A percentile compares a stretch with the other conserved stretches of the same genome.
phyloP scores from a whole-genome alignment of 148 eudicot species.

The Bassia scoparia region DNA sequence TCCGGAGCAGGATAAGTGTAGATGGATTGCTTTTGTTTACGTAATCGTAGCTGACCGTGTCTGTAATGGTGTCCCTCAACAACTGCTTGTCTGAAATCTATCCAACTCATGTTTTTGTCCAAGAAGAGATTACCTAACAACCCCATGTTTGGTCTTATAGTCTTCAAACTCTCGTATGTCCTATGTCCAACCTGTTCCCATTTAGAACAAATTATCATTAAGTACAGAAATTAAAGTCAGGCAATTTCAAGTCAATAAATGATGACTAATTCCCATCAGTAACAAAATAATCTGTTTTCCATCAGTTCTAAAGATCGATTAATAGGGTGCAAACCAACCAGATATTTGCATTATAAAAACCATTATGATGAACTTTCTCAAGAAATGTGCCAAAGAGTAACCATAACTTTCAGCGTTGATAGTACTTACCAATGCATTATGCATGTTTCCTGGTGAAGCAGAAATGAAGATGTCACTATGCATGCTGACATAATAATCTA shows the following conservation, averaged over 20 bases:
- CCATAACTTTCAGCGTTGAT: no score
- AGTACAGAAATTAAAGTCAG: neutral
- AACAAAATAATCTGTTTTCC: neutral
- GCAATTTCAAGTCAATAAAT: neutral
- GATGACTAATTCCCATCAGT: neutral
- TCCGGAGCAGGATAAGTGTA: constrained; percentile 97
- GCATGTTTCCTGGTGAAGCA: constrained; percentile 99
- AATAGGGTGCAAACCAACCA: no score
- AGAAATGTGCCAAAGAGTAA: neutral
- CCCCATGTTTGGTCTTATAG: constrained; percentile 87
- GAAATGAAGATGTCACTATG: constrained; percentile 93
- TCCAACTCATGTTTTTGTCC: constrained; percentile 87
- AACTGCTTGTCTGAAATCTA: constrained; percentile 68
- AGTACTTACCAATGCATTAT: constrained; percentile 85
- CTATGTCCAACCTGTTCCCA: constrained; percentile 82
- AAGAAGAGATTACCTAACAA: constrained; percentile 75
- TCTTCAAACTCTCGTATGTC: constrained; percentile 67
- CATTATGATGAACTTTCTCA: neutral
- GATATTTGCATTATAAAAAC: no score
- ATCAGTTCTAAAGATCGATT: no score
- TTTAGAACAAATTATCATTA: neutral
- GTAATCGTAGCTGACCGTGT: constrained; percentile 70
- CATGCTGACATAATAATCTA: constrained; percentile 94
- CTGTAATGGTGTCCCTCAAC: constrained; percentile 77
- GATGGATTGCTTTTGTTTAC: constrained; percentile 67